Evolutionary conservation across 164 flowering plant species (phyloP), one percentile per base, ranked within the genome.

Genomic region (Brasenia schreberi): DNA sequence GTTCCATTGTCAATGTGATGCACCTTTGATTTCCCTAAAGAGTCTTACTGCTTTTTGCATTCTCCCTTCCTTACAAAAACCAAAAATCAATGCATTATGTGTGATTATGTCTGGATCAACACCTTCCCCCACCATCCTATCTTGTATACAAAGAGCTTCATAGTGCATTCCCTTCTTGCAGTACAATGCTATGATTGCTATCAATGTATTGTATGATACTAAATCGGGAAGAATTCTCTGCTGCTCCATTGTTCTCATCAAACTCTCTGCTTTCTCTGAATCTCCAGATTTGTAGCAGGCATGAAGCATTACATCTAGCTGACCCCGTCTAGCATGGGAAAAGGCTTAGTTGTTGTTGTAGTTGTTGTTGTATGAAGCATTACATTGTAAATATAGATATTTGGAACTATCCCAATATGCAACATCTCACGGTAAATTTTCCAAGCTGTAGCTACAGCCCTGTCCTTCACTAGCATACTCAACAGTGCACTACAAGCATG

Each of bases 231-330:
- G 65, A 59, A 84, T 64, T 43, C 74, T 66, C 67, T 73, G 81
- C n/a, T 65, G 43, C 67, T 83, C 92, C 96, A 88, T 89, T 73
- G 88, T 87, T 59, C 75, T 70, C 70, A 92, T 70, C 64, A 89
- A 64, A 19, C 70, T 69, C 68, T 89, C 92, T 4, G 87, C 94
- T 72, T 79, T 84, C 75, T 80, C 92, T 27, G 77, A 80, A 76
- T 92, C 96, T 33, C 90, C 82, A 5, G 91, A 81, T 69, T 80
- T 83, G 72, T 80, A 80, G 76, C 94, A 90, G 70, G 91, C 94
- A 81, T 90, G 97, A 64, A 94, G 71, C 83, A 94, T 77, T 69
- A 89, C 96, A 80, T 94, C n/a, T n/a, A n/a, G n/a, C n/a, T n/a
- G n/a, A n/a, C n/a, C n/a, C n/a, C n/a, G n/a, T n/a, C n/a, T n/a